Evolutionary conservation across 805 yeast species (phyloP), one percentile per base, ranked within the genome.

Genomic region (Barnettozyma sp.): DNA sequence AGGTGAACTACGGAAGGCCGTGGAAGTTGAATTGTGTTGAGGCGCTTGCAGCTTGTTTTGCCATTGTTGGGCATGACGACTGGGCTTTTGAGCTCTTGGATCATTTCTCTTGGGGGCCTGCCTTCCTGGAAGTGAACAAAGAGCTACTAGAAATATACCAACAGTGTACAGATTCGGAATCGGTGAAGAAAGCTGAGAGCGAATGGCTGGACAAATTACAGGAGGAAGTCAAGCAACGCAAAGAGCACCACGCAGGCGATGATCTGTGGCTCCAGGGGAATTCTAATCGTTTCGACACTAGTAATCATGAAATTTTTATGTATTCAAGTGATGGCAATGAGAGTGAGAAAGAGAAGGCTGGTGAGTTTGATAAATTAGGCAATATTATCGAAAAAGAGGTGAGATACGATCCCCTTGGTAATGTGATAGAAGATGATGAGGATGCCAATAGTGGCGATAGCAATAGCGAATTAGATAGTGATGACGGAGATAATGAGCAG

Each of bases 11-110:
- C 51, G 98, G 98, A 5, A 71, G 82, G 49, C 97, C 98, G 0
- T 88, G 97, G 97, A 73, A 78, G 49, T 64, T 92, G 39, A 92
- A 92, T 59, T 92, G 98, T 59, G 98, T 86, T 6, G 98, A 92
- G 56, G 98, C 98, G 0, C 63, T 92, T 26, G 98, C 98, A 2
- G 97, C 98, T 0, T 86, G 96, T 52, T 82, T 92, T 54, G 95
- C 95, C 2, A 88, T 92, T 39, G 90, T 87, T 3, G 97, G 97
- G 0, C 88, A 77, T 45, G 63, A 64, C 29, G 97, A 88, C 45
- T 86, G 94, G 94, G 97, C 98, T 0, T 72, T 69, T 15, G 70
- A 73, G 41, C 67, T 90, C 13, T 60, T 92, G 43, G 68, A 75
- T 32, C 76, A 88, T 52, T 92, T 92, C 52, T 78, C 94, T 1